Percentiles rank a stretch among this genome's conserved stretches.
phyloP scores from a whole-genome alignment of 352 stramenopile genomes.

The Phytophthora brassicae region DNA sequence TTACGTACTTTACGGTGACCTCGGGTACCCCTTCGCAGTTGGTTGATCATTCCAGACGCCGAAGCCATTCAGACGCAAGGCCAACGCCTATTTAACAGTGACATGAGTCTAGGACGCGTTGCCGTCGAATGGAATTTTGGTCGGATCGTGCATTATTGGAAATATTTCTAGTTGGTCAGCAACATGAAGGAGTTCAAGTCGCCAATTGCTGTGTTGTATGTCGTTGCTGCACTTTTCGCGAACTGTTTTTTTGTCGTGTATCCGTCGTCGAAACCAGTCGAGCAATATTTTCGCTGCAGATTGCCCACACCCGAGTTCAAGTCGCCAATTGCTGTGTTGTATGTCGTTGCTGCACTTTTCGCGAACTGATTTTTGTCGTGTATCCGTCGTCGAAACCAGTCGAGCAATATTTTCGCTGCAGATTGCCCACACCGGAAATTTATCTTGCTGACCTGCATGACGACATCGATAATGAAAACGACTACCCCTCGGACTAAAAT shows the following conservation, averaged over 20 bases:
- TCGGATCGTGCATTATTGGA: slow-evolving; percentile 5
- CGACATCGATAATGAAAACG: not conserved
- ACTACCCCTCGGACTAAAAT: not conserved
- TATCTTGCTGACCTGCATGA: not conserved
- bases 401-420: slow-evolving; percentile 1
- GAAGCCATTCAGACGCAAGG: not conserved
- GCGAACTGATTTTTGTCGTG: not conserved
- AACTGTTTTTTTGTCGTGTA: slow-evolving; percentile 1
- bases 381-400: not conserved
- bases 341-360: slow-evolving; percentile 1
- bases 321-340: not conserved
- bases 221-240: not conserved
- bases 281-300: slow-evolving; percentile 3
- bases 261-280: not conserved
- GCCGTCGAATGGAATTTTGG: slow-evolving; percentile 7
- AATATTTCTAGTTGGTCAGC: slow-evolving; percentile 3
- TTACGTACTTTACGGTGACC: not conserved
- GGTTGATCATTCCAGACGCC: not conserved
- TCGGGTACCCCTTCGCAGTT: not conserved
- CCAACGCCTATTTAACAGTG: not conserved
- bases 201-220: not conserved
- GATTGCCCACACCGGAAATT: not conserved
- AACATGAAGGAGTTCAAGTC: slow-evolving; percentile 7
- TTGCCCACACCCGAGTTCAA: not conserved
- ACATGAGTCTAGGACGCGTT: slow-evolving; percentile 1